Evolutionary conservation across 2,329 filamentous ascomycete genomes (phyloP).

Genomic region (Pseudovirgaria hyperparasitica): DNA sequence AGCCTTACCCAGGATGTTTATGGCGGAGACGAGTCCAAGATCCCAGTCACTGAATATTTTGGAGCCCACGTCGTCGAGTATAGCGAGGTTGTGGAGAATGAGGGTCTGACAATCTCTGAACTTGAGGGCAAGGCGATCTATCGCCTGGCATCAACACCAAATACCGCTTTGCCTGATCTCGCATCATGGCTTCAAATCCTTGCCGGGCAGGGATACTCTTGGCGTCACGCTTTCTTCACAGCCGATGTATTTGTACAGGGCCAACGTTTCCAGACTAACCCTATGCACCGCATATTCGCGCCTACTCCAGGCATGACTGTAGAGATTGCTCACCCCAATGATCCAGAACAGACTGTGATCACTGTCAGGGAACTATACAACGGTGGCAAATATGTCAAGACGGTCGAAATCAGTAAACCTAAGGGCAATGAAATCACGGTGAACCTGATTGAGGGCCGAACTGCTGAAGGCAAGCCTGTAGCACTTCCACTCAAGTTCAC

Average conservation of each 20-base stretch:
- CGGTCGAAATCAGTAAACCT: conserved; percentile 69
- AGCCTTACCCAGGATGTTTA: conserved; percentile 72
- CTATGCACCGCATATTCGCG: conserved; percentile 80
- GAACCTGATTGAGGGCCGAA: conserved; percentile 87
- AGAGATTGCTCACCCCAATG: conserved; percentile 71
- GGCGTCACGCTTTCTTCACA: conserved; percentile 89
- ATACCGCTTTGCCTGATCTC: conserved; percentile 59
- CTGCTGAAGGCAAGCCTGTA: conserved; percentile 69
- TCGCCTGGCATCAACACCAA: conserved; percentile 64
- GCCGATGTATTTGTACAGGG: conserved; percentile 91
- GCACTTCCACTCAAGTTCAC: conserved; percentile 76
- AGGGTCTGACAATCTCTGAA: conserved; percentile 73
- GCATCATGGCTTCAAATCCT: conserved; percentile 83
- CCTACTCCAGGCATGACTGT: conserved; percentile 79
- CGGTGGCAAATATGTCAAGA: conserved; percentile 76
- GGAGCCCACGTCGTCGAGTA: conserved; percentile 71
- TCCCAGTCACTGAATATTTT: conserved; percentile 89
- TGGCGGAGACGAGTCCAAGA: conserved; percentile 53
- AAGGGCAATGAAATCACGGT: conserved; percentile 70
- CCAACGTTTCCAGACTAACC: conserved; percentile 94
- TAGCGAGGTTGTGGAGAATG: conserved; percentile 55
- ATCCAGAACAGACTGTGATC: conserved; percentile 73
- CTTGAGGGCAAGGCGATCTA: conserved; percentile 72
- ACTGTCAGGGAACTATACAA: conserved; percentile 76
- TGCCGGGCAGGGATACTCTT: conserved; percentile 74